phyloP scores from a whole-genome alignment of 495 filamentous ascomycete species.

The Talaromyces trachyspermus region DNA sequence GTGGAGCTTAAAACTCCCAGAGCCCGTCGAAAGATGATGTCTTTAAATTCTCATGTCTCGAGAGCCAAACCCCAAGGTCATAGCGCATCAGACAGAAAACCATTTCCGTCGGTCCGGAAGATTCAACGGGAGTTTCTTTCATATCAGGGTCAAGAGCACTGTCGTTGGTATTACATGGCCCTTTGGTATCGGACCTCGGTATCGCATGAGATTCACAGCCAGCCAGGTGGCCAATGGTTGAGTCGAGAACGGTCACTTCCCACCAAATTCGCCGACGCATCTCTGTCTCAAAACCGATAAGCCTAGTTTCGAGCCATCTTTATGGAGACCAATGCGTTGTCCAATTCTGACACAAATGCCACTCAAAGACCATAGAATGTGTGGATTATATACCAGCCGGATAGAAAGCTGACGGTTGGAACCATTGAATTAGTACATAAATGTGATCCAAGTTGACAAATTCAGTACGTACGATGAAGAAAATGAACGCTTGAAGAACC shows the following conservation, averaged over 20 bases:
- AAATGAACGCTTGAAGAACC: conserved; percentile 38
- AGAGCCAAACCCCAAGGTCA: conserved; percentile 37
- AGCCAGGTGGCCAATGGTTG: conserved; percentile 26
- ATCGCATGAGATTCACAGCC: conserved; percentile 19
- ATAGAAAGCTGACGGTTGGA: conserved; percentile 24
- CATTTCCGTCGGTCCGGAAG: conserved; percentile 59
- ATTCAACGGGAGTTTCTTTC: conserved; percentile 42
- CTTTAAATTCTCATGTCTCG: conserved; percentile 9
- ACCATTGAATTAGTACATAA: too few relatives aligned
- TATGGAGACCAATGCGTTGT: conserved; percentile 39
- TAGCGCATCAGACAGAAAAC: conserved; percentile 53
- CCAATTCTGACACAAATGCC: conserved; percentile 35
- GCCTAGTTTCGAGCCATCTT: conserved; percentile 28
- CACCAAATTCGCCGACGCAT: conserved; percentile 39
- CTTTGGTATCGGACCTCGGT: conserved; percentile 19
- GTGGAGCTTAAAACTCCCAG: conserved; percentile 25
- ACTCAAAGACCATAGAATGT: conserved; percentile 35
- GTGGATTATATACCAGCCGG: conserved; percentile 28
- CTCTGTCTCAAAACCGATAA: conserved; percentile 38
- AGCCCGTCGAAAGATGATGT: conserved; percentile 19
- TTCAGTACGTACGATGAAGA: conserved; percentile 30
- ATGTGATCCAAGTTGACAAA: background rate
- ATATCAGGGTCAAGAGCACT: conserved; percentile 52
- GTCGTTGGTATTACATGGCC: conserved; percentile 51
- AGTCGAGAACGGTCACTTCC: conserved; percentile 28